phyloP scores from a whole-genome alignment of 345 rosid genomes.

The Trapa bicornis region DNA sequence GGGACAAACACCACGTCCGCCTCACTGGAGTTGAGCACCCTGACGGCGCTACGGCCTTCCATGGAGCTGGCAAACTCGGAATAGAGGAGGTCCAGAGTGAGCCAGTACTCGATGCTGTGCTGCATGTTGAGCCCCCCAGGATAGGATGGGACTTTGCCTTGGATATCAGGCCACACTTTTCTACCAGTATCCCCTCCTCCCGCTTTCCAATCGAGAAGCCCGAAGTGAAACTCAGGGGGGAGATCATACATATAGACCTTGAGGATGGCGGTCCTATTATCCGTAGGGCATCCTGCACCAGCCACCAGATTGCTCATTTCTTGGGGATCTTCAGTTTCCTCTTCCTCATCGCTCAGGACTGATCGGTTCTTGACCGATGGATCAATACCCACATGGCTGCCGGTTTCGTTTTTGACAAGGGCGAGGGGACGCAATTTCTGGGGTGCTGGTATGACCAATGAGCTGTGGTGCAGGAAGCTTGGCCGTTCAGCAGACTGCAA shows the following conservation, averaged over 20 bases:
- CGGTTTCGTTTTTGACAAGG: constrained; percentile 12
- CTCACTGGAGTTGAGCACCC: constrained; percentile 71
- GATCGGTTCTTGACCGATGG: constrained; percentile 17
- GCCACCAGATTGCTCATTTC: neutral
- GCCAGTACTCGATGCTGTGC: constrained; percentile 92
- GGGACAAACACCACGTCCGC: constrained; percentile 83
- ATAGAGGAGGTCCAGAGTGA: constrained; percentile 74
- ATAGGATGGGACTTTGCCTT: constrained; percentile 38
- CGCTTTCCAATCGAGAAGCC: constrained; percentile 60
- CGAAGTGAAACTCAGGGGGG: constrained; percentile 80
- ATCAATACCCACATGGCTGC: constrained; percentile 9
- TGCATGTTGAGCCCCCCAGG: constrained; percentile 96
- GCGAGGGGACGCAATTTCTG: constrained; percentile 15
- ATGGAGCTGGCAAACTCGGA: constrained; percentile 45
- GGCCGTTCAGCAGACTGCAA: constrained; percentile 36
- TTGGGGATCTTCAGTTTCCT: constrained; percentile 11
- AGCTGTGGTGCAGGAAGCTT: constrained; percentile 20
- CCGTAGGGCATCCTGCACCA: constrained; percentile 8
- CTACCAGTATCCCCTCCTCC: constrained; percentile 10
- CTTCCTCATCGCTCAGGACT: constrained; percentile 19
- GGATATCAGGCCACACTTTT: constrained; percentile 74
- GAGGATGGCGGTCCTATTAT: constrained; percentile 17
- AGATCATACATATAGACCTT: constrained; percentile 87
- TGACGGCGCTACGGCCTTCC: constrained; percentile 37
- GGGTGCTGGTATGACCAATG: constrained; percentile 15